phyloP scores from a whole-genome alignment of 1,284 basidiomycete genomes.

The Irpex sp. region DNA sequence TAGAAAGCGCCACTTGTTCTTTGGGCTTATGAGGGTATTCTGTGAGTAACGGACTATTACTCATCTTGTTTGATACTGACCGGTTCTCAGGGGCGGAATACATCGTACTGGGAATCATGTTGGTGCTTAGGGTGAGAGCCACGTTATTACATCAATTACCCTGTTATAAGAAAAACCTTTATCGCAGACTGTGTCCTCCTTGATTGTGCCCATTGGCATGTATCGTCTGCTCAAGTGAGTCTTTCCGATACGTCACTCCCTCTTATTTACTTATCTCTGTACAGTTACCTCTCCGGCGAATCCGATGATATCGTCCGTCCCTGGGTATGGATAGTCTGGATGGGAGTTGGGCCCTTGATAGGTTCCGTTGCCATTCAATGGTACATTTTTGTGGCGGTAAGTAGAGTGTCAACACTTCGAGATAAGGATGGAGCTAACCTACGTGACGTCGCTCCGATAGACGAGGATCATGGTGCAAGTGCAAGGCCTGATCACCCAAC shows the following conservation, averaged over 20 bases:
- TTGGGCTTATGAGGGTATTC: constrained; percentile 1
- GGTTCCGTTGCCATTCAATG: constrained; percentile 37
- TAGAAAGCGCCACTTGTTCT: neutral
- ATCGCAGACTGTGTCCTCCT: neutral
- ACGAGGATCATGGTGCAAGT: constrained; percentile 35
- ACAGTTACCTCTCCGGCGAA: constrained; percentile 38
- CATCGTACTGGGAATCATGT: neutral
- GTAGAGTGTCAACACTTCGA: constrained; percentile 9
- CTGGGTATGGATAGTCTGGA: constrained; percentile 60
- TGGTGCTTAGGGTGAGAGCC: neutral
- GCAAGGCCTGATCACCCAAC: constrained; percentile 50
- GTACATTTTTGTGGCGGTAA: constrained; percentile 44
- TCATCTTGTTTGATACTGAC: neutral
- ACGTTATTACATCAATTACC: too few relatives aligned
- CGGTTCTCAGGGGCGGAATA: neutral
- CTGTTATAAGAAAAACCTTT: too few relatives aligned
- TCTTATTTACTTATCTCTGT: neutral
- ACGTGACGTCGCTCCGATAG: neutral
- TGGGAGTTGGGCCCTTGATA: constrained; percentile 57
- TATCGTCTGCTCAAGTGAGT: constrained; percentile 35
- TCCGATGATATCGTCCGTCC: constrained; percentile 36
- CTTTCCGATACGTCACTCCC: neutral
- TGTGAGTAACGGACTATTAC: neutral
- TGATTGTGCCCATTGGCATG: constrained; percentile 31
- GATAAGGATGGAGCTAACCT: too few relatives aligned